Conservation (phyloP, 1,139 yeast genomes). For the Scheffersomyces stambukii region DNA sequence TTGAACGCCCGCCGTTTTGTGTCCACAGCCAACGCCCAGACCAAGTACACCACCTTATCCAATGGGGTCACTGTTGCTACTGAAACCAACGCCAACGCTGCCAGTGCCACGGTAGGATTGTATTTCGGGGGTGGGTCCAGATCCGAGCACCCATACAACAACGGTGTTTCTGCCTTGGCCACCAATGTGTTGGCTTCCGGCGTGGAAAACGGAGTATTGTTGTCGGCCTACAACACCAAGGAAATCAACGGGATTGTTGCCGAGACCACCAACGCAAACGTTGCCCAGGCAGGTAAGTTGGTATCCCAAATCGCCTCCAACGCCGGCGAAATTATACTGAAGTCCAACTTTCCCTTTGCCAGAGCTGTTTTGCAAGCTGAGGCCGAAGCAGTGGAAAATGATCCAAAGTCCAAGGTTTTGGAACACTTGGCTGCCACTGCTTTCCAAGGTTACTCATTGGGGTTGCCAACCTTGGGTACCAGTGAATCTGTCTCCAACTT, state of each 20-base stretch:
- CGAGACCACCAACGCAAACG: constrained; percentile 43
- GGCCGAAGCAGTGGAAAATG: constrained; percentile 42
- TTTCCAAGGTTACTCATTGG: constrained; percentile 78
- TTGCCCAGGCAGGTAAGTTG: constrained; percentile 39
- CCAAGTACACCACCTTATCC: constrained; percentile 65
- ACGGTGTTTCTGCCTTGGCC: constrained; percentile 70
- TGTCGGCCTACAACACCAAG: constrained; percentile 42
- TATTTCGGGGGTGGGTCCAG: constrained; percentile 75
- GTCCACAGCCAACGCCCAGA: constrained; percentile 58
- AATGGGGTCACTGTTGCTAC: constrained; percentile 74
- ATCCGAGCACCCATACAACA: constrained; percentile 72
- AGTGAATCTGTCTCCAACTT: constrained; percentile 55
- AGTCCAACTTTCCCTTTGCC: constrained; percentile 31
- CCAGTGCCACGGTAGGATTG: constrained; percentile 61
- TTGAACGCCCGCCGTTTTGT: constrained; percentile 47
- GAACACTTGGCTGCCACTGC: constrained; percentile 79
- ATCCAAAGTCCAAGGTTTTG: constrained; percentile 48
- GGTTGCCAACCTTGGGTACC: constrained; percentile 73
- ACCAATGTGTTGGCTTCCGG: constrained; percentile 46
- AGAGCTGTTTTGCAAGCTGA: constrained; percentile 33
- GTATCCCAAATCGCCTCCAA: constrained; percentile 35
- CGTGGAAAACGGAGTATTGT: constrained; percentile 41
- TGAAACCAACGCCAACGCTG: constrained; percentile 54
- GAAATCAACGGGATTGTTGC: constrained; percentile 55
- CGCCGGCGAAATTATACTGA: constrained; percentile 26